phyloP scores from a whole-genome alignment of 306 rosid genomes.

The Dalbergia cultrata region DNA sequence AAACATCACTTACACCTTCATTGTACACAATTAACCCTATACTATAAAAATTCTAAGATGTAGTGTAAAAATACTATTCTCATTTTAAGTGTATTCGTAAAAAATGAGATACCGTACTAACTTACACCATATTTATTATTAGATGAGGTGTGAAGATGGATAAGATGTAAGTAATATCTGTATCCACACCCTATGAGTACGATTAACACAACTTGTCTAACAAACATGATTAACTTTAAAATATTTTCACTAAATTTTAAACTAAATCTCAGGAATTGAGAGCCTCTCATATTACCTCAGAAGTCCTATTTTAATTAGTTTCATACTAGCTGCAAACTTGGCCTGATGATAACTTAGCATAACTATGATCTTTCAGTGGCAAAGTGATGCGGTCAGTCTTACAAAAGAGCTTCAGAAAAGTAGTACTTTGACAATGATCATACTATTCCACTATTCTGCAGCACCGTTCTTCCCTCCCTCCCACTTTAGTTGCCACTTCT shows the following conservation, averaged over 20 bases:
- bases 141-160: no score
- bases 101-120: no score
- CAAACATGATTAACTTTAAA: no score
- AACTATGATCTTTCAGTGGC: neutral
- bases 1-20: no score
- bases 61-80: no score
- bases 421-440: neutral
- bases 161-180: no score
- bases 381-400: neutral
- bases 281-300: neutral
- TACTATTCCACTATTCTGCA: conserved; percentile 19
- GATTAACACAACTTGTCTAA: no score
- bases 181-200: no score
- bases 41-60: no score
- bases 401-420: neutral
- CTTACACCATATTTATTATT: no score
- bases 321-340: neutral
- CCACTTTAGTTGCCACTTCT: conserved; percentile 44
- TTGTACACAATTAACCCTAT: no score
- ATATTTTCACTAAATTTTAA: neutral
- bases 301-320: neutral
- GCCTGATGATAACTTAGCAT: neutral
- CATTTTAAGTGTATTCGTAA: no score
- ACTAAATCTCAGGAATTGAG: neutral
- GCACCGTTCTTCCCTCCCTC: conserved; percentile 26